Evolutionary conservation across 345 rosid genomes (phyloP).

Genomic region (Ricinus communis): DNA sequence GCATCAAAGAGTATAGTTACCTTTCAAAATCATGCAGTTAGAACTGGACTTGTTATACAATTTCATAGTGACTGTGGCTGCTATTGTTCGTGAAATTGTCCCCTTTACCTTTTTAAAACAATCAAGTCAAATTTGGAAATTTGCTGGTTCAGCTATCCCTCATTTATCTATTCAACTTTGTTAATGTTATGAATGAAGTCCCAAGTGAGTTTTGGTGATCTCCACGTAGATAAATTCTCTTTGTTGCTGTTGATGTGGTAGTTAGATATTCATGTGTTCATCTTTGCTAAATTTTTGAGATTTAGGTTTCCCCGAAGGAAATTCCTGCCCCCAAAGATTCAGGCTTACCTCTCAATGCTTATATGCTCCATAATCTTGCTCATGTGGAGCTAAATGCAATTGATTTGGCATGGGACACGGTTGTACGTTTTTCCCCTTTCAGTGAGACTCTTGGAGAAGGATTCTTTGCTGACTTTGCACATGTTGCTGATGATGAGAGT

Average conservation of each 20-base stretch:
- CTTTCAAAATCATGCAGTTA: background rate
- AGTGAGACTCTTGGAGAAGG: slow-evolving; percentile 52
- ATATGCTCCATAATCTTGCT: slow-evolving; percentile 88
- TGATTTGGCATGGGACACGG: slow-evolving; percentile 98
- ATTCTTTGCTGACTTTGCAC: slow-evolving; percentile 92
- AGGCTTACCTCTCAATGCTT: slow-evolving; percentile 81
- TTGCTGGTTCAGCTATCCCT: no score
- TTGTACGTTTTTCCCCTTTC: slow-evolving; percentile 82
- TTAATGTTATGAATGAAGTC: no score
- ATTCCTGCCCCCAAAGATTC: slow-evolving; percentile 72
- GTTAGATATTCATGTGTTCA: background rate
- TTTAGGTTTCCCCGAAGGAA: slow-evolving; percentile 73
- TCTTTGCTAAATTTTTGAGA: slow-evolving; percentile 1
- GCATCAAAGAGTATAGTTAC: no score
- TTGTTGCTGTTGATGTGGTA: background rate
- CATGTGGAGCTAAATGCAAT: slow-evolving; percentile 95
- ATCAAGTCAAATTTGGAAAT: no score
- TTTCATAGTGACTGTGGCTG: no score
- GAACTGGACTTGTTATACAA: background rate
- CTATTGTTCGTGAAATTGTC: no score
- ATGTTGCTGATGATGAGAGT: slow-evolving; percentile 96
- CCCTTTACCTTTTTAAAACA: no score
- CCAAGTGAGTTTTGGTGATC: no score
- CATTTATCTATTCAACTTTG: no score
- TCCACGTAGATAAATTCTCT: no score